These are phyloP conservation scores for Metschnikowia gruessii DNA, from an alignment of 805 yeast species.

Conservation along the genomic window DNA sequence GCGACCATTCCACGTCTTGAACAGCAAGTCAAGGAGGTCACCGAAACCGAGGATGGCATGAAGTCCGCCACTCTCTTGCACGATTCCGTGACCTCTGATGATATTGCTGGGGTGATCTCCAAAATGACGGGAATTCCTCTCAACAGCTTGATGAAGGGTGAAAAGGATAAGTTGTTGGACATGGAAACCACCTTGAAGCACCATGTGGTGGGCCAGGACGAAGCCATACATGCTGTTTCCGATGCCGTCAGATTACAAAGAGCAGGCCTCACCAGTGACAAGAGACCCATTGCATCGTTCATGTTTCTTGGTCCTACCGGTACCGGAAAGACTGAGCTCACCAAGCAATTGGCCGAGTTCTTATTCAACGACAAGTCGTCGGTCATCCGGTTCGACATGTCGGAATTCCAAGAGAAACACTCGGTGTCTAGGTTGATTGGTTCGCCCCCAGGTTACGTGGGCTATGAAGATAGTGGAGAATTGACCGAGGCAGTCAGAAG, in stretches of 20 bases:
- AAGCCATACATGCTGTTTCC: conserved; percentile 83
- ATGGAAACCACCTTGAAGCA: conserved; percentile 80
- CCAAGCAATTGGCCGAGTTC: conserved; percentile 89
- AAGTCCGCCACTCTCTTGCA: conserved; percentile 52
- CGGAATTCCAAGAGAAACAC: conserved; percentile 95
- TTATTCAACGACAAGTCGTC: conserved; percentile 85
- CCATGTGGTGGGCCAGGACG: conserved; percentile 93
- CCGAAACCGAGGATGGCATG: conserved; percentile 34
- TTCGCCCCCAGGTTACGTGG: conserved; percentile 97
- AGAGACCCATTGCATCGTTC: conserved; percentile 94
- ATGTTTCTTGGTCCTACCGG: conserved; percentile 98
- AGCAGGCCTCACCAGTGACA: conserved; percentile 93
- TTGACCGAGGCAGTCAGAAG: conserved; percentile 94
- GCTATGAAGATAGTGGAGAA: conserved; percentile 95
- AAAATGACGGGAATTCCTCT: conserved; percentile 97
- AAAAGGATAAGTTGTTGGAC: conserved; percentile 80
- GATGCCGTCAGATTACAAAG: conserved; percentile 95
- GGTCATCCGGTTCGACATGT: conserved; percentile 93
- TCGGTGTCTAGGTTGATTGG: conserved; percentile 89
- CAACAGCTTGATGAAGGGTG: conserved; percentile 87
- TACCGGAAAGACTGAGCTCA: conserved; percentile 95
- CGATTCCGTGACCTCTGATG: conserved; percentile 92
- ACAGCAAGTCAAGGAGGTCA: conserved; percentile 50
- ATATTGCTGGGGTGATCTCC: conserved; percentile 87
- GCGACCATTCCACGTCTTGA: conserved; percentile 81